Base-by-base conservation (phyloP, 441 rosid genomes). In the Jatropha multifida region DNA sequence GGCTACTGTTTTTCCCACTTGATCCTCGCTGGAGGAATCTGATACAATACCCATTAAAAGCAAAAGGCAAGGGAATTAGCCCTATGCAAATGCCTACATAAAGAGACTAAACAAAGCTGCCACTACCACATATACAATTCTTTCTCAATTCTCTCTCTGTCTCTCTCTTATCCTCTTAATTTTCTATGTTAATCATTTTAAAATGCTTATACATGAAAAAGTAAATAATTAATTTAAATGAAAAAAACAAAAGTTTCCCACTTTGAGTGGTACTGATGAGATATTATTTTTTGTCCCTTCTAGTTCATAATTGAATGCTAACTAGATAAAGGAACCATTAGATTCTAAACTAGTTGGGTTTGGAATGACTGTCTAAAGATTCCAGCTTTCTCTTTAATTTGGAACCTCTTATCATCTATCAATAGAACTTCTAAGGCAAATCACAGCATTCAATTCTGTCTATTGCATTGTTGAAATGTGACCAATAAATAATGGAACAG, bases 1-100 rank as follows among this genome's bases (percentile, higher is more conserved):
- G 74, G 99, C 93, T 0, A 93, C 94, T 41, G 97, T 86, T 86
- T 88, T 93, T 1, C 97, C 98, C 54, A 78, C 86, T 54, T 86
- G 72, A 79, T 93, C 99, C 46, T 83, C 89, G 46, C 78, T 79
- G 69, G 84, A 79, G 73, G 94, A 85, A 85, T 86, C 98, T 94
- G 46, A 23, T 26, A 55, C 73, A 41, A 54, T 23, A 26, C 1
- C 3, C 20, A 75, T 41, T 62, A 76, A 78, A 71, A 74, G 74
- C 68, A 61, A 76, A 69, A 63, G 9, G 65, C 27, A 44, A 46
- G 63, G 72, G 68, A 76, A 76, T 80, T 37, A 68, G 17, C 66
- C 5, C 42, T 69, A 4, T 27, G 15, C 54, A 71, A 62, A 58
- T 52, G 8, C 38, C 37, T 52, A 66, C 54, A 26, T 11, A 69